Percentiles rank a stretch among this genome's conserved stretches.
Evolutionary conservation across 768 basidiomycete species (phyloP).

Genomic region (Cubamyces lactineus): DNA sequence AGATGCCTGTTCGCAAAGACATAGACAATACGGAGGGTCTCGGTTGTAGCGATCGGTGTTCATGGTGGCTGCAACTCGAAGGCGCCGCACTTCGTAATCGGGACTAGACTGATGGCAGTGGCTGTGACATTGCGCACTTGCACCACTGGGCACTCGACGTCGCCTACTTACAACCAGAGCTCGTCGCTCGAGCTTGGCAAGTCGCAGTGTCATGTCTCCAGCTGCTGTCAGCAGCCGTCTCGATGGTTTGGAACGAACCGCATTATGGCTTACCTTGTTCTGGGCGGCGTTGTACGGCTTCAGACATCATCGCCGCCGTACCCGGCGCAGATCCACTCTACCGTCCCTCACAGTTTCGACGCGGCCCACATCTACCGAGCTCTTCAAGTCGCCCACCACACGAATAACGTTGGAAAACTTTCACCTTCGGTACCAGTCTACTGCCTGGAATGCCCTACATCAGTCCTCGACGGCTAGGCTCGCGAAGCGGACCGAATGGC

Average conservation of each 20-base stretch:
- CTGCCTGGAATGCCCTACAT: conserved; percentile 52
- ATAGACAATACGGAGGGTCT: too few species aligned
- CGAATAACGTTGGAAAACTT: conserved; percentile 27
- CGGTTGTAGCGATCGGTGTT: too few species aligned
- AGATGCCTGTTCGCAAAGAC: too few species aligned
- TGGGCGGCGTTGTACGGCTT: conserved; percentile 10
- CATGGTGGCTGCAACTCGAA: too few species aligned
- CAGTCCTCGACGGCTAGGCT: conserved; percentile 46
- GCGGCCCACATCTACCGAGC: conserved; percentile 15
- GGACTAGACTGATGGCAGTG: too few species aligned
- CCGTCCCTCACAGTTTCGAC: conserved; percentile 4
- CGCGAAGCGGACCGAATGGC: conserved; percentile 33
- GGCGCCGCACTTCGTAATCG: too few species aligned
- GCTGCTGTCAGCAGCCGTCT: neutral
- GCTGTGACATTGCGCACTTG: too few species aligned
- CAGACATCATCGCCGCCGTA: conserved; percentile 4
- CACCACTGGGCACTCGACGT: too few species aligned
- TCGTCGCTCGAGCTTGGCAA: too few species aligned
- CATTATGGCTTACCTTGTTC: conserved; percentile 17
- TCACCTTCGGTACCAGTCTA: conserved; percentile 48
- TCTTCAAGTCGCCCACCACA: conserved; percentile 10
- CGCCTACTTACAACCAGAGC: too few species aligned
- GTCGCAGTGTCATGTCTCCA: neutral
- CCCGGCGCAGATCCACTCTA: neutral
- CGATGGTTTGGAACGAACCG: neutral